Conservation (phyloP, 805 yeast genomes). For the Starmerella kuoi region DNA sequence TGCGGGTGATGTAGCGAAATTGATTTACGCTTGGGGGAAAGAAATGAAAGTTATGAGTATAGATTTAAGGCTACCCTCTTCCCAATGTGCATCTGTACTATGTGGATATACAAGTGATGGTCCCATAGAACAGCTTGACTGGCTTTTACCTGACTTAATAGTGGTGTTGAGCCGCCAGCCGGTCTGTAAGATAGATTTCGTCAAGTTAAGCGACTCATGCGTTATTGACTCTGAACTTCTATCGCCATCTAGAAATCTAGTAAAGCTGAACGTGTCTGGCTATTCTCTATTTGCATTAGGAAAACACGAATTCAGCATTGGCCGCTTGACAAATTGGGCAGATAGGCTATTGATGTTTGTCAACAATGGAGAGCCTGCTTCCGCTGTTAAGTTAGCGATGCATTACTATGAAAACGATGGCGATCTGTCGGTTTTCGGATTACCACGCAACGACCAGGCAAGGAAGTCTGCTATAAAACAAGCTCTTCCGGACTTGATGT, state of each 20-base stretch:
- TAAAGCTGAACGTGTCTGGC: not conserved
- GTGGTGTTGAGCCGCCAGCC: conserved; percentile 37
- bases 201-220: conserved; percentile 34
- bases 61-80: not conserved
- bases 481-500: conserved; percentile 46
- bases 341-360: conserved; percentile 43
- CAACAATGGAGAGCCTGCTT: conserved; percentile 37
- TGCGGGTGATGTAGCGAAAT: conserved; percentile 19
- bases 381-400: conserved; percentile 46
- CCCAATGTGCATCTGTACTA: conserved; percentile 15
- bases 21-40: conserved; percentile 64
- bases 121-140: conserved; percentile 42
- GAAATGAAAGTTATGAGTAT: conserved; percentile 37
- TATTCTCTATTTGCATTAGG: conserved; percentile 44
- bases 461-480: conserved; percentile 42
- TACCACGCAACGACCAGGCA: conserved; percentile 37
- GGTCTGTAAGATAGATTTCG: conserved; percentile 25
- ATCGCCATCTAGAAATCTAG: conserved; percentile 28
- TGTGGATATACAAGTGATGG: conserved; percentile 36
- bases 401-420: conserved; percentile 40
- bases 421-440: conserved; percentile 41
- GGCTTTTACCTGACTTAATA: conserved; percentile 36
- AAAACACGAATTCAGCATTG: conserved; percentile 41
- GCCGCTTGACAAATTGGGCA: conserved; percentile 57
- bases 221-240: conserved; percentile 70